These are phyloP conservation scores for Flammula alnicola DNA, from an alignment of 1,284 basidiomycete genomes.

Conservation along the genomic window DNA sequence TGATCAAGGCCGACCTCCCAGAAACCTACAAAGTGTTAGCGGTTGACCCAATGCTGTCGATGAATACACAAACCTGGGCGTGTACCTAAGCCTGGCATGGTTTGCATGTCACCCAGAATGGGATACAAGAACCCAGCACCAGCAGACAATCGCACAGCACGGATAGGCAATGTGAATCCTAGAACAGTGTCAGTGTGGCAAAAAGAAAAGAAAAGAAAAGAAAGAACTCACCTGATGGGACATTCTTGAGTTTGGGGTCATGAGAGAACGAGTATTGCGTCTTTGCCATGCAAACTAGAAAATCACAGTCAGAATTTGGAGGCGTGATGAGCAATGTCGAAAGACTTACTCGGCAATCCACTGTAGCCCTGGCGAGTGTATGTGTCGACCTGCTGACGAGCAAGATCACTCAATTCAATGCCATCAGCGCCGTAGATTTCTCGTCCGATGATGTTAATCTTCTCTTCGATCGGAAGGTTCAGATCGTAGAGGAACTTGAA, in stretches of 20 bases:
- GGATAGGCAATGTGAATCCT: constrained; percentile 94
- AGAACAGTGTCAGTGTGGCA: constrained; percentile 9
- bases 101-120: constrained; percentile 93
- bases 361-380: constrained; percentile 92
- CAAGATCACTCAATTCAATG: constrained; percentile 84
- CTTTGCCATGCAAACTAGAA: constrained; percentile 95
- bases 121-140: constrained; percentile 98
- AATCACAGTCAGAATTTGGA: neutral
- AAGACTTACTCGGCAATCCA: constrained; percentile 74
- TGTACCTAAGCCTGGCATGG: constrained; percentile 96
- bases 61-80: constrained; percentile 72
- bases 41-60: constrained; percentile 6
- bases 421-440: constrained; percentile 93
- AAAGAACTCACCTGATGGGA: constrained; percentile 62
- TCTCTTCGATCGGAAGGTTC: constrained; percentile 82
- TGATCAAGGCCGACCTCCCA: constrained; percentile 87
- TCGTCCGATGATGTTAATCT: constrained; percentile 86
- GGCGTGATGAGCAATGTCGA: too few species aligned
- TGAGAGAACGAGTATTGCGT: constrained; percentile 97
- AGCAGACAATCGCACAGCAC: constrained; percentile 86
- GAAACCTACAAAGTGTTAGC: constrained; percentile 55
- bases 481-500: constrained; percentile 94
- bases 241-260: constrained; percentile 90
- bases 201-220: constrained; percentile 19
- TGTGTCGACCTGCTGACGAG: constrained; percentile 86